Evolutionary conservation across 192 early-diverging fungal species (phyloP).

Genomic region (Kickxella alabastrina): DNA sequence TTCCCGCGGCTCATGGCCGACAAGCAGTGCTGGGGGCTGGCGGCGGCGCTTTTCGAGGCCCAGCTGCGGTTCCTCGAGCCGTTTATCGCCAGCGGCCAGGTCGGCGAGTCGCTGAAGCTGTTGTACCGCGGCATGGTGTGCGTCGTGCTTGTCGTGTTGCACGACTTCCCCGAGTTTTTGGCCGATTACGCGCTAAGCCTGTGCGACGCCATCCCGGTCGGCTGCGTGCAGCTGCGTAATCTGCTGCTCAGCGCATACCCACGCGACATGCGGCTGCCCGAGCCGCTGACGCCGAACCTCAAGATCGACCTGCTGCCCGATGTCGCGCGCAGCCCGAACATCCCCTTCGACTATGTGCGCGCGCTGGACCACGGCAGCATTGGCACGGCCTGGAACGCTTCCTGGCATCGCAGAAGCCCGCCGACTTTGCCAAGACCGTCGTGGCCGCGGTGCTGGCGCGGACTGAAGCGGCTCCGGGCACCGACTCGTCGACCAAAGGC

Average conservation of each 20-base stretch:
- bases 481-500: constrained; percentile 4
- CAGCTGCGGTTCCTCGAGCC: constrained; percentile 86
- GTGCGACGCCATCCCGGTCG: constrained; percentile 84
- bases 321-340: constrained; percentile 76
- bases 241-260: constrained; percentile 97
- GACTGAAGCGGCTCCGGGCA: background rate
- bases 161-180: constrained; percentile 98
- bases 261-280: constrained; percentile 89
- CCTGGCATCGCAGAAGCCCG: constrained; percentile 56
- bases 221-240: constrained; percentile 93
- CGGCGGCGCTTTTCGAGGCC: constrained; percentile 77
- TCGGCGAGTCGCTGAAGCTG: constrained; percentile 69
- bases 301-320: constrained; percentile 89
- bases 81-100: constrained; percentile 66
- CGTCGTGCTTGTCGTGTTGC: constrained; percentile 85
- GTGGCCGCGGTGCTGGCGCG: constrained; percentile 2
- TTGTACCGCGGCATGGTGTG: constrained; percentile 89
- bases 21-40: constrained; percentile 82
- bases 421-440: constrained; percentile 18
- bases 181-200: constrained; percentile 88
- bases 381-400: constrained; percentile 72
- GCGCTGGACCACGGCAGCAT: constrained; percentile 59
- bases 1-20: constrained; percentile 80
- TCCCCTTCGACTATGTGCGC: constrained; percentile 81
- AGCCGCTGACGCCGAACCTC: constrained; percentile 93